Base-by-base conservation (phyloP, 768 basidiomycete species). In the Sporobolomyces phaffii region DNA sequence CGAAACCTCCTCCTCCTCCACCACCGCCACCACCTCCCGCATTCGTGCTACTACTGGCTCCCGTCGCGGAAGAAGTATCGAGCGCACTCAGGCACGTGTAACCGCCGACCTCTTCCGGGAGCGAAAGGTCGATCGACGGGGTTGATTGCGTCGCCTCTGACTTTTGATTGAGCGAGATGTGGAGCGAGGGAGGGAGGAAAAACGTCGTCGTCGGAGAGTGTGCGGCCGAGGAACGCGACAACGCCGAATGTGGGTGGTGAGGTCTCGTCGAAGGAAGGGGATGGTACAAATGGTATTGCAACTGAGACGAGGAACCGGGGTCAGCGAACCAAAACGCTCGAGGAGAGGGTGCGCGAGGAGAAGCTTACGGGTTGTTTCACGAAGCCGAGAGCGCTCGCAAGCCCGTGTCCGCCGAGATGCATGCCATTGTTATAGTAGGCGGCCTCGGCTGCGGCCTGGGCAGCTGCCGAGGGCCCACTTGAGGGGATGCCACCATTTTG, bases 271-370 rank as follows among this genome's bases (percentile, higher is more conserved):
- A 87, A 80, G 73, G 83, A 5, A 79, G 83, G 3, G 84, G 83
- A 5, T 89, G 87, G 80, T 99, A 99, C 34, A 97, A 82, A 72
- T 97, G 91, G 75, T 99, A 91, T 75, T 96, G 85, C 50, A 98
- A 83, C 90, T 94, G 75, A 47, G 9, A 34, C 29, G 57, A 49
- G 44, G 60, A 73, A 54, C 13, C 26, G 57, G 20, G 49, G 44
- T 29, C 13, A 58, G 56, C 15, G 1, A 13, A 8, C 33, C 41
- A 28, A n/a, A 61, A 28, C 64, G 31, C 17, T 5, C 38, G 24
- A 59, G 40, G 45, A 53, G 28, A 13, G 18, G n/a, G n/a, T 31
- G 64, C 80, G 3, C n/a, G 13, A 36, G 33, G 22, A 9, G 5
- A 10, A 45, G 65, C 77, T 72, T 75, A 90, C 89, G 26, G 89